These are phyloP conservation scores for Aspergillus aculeatus DNA, from an alignment of 2,329 filamentous ascomycete genomes.

Conservation along the genomic window DNA sequence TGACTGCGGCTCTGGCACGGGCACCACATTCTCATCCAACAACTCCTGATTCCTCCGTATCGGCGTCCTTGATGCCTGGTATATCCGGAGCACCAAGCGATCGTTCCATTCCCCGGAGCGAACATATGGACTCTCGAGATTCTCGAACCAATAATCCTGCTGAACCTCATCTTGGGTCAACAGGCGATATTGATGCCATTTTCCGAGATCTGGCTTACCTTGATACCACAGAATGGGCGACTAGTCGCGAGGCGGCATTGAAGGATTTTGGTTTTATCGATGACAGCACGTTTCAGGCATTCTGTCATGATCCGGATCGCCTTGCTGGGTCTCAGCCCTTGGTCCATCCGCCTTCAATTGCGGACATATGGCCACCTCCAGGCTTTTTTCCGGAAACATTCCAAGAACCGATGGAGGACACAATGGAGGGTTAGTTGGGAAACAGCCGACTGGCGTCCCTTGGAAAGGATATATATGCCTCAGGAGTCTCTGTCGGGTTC, in stretches of 20 bases:
- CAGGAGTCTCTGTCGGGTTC: not conserved
- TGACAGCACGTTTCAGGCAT: slow-evolving; percentile 45
- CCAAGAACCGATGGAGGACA: slow-evolving; percentile 26
- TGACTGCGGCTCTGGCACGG: slow-evolving; percentile 21
- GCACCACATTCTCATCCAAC: slow-evolving; percentile 27
- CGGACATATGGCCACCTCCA: slow-evolving; percentile 45
- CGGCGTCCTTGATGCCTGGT: slow-evolving; percentile 23
- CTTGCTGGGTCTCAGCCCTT: slow-evolving; percentile 37
- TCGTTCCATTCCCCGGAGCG: slow-evolving; percentile 11
- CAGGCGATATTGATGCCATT: slow-evolving; percentile 42
- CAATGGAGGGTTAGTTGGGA: slow-evolving; percentile 20
- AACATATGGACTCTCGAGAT: slow-evolving; percentile 8
- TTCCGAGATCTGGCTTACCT: slow-evolving; percentile 48
- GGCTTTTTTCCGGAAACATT: slow-evolving; percentile 45
- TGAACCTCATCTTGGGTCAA: slow-evolving; percentile 11
- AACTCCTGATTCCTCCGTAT: slow-evolving; percentile 35
- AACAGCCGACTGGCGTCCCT: not conserved
- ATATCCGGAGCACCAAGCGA: slow-evolving; percentile 15
- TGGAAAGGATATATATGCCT: not conserved
- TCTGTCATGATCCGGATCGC: slow-evolving; percentile 47
- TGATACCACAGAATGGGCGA: slow-evolving; percentile 46
- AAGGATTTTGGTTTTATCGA: slow-evolving; percentile 48
- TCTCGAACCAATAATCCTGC: slow-evolving; percentile 4
- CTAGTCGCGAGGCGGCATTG: slow-evolving; percentile 40
- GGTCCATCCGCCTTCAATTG: slow-evolving; percentile 40